Evolutionary conservation across 306 rosid genomes (phyloP), one percentile per base, ranked within the genome.

Genomic region (Gastrolobium bilobum): DNA sequence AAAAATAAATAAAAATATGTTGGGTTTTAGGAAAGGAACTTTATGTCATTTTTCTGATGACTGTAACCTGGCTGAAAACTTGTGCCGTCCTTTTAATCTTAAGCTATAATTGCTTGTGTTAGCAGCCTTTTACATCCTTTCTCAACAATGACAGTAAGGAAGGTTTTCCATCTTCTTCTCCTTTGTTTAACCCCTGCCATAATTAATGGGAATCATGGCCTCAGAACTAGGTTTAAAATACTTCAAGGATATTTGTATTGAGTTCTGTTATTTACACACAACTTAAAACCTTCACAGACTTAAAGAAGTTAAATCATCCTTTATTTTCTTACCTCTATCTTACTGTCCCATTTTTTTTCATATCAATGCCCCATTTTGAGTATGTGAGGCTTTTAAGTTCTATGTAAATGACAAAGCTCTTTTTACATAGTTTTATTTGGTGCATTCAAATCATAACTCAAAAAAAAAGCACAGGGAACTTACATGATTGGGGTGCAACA

Each of bases 401-500:
- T 68, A 3, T 30, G 29, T 33, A 50, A 72, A 54, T 54, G 11
- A 11, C 42, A 70, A n/a, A 14, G 1, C 6, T 10, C 3, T 37
- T 52, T 11, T 11, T 46, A 3, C 3, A 14, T 58, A 20, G 11
- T 39, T 34, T 39, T 39, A 56, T 61, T 60, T 48, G 34, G 20
- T 60, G 6, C 6, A 37, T 11, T 1, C 7, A 64, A 63, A 43
- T 47, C 57, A 8, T 10, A 53, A 10, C 10, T 40, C 48, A 51
- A 20, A 1, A 42, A 78, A 5, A 33, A 6, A 34, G 51, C 47
- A 40, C 8, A 43, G 68, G 50, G 68, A 56, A 87, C 97, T 91
- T 78, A 91, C 97, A 38, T 73, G 57, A 52, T 81, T 80, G 7
- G 76, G 73, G 40, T 82, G 75, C 63, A 68, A 80, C 68, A 77